phyloP scores from a whole-genome alignment of 2,329 filamentous ascomycete species.

The Plectosphaerella cucumerina region DNA sequence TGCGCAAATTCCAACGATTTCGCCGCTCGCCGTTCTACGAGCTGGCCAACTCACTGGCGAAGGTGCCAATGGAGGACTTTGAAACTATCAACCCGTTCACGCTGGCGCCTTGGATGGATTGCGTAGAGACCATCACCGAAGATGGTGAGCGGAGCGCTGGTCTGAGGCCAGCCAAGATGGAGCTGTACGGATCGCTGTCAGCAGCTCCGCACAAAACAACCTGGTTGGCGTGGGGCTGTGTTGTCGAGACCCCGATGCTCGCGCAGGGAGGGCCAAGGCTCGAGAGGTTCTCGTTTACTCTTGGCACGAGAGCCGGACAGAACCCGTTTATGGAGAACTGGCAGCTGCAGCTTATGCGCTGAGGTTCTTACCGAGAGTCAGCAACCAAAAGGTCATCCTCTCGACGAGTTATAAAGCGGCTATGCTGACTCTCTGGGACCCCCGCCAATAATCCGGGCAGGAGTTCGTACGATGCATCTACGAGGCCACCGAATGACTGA shows the following conservation, averaged over 20 bases:
- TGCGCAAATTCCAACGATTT: not conserved
- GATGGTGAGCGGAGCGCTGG: not conserved
- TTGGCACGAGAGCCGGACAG: constrained; percentile 11
- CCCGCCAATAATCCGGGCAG: constrained; percentile 13
- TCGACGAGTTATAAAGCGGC: constrained; percentile 12
- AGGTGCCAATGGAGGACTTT: constrained; percentile 6
- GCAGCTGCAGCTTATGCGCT: constrained; percentile 13
- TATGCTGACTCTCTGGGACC: constrained; percentile 9
- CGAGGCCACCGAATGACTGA: constrained; percentile 9
- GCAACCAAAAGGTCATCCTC: constrained; percentile 6
- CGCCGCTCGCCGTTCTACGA: not conserved
- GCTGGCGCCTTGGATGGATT: constrained; percentile 5
- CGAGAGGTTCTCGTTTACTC: constrained; percentile 12
- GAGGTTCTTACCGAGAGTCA: constrained; percentile 5
- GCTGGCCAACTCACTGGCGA: constrained; percentile 12
- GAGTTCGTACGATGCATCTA: constrained; percentile 14
- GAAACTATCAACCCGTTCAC: constrained; percentile 11
- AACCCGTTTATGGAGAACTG: constrained; percentile 13
- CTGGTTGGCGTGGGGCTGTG: constrained; percentile 12
- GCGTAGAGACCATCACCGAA: constrained; percentile 7
- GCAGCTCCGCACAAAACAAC: constrained; percentile 13
- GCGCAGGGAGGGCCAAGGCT: constrained; percentile 3
- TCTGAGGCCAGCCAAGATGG: not conserved
- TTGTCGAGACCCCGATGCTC: not conserved
- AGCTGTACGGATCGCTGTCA: constrained; percentile 7